Base-by-base conservation (phyloP, 2,329 filamentous ascomycete genomes). In the Aspergillus novofumigatus region DNA sequence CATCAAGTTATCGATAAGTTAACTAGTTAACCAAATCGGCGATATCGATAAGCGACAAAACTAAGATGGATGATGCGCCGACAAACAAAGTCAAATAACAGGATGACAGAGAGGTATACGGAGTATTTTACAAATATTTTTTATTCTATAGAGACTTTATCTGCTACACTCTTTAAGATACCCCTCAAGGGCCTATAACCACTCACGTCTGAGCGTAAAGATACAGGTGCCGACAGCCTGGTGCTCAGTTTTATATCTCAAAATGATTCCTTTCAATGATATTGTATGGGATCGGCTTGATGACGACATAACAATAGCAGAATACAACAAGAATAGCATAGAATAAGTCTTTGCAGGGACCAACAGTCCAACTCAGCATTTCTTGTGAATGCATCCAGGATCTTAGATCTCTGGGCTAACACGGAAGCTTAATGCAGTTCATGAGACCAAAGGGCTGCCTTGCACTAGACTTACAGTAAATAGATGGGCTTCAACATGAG, bases 1-100 rank as follows among this genome's bases (percentile, higher is more conserved):
- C 67, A 70, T 53, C 62, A 20, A 54, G 51, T 61, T 63, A 62
- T 62, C 59, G 44, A 44, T 44, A 10, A 14, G 1, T 32, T 11
- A 28, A 1, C 8, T 28, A 9, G 10, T 8, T 32, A 5, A 35
- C 32, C 28, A 29, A 10, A 3, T 35, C 11, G 32, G 32, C 7
- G n/a, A 11, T 23, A 44, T 11, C 21, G 8, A 45, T 45, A 45
- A 45, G 42, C n/a, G 4, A 44, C 41, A 17, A 21, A 10, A 29
- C 28, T 29, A 21, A 21, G 42, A 23, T 14, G 32, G 32, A 7
- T 35, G 32, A 35, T 35, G 5, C 14, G 11, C 5, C 32, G 11
- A 47, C 49, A 35, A 17, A 23, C 53, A 49, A 49, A 35, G 17
- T 38, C 51, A 23, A 48, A 23, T 26, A 21, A 50, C 20, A 49